Percentiles rank a stretch among this genome's conserved stretches.
Conservation (phyloP, 768 basidiomycete species). For the Phanerochaete carnosa region DNA sequence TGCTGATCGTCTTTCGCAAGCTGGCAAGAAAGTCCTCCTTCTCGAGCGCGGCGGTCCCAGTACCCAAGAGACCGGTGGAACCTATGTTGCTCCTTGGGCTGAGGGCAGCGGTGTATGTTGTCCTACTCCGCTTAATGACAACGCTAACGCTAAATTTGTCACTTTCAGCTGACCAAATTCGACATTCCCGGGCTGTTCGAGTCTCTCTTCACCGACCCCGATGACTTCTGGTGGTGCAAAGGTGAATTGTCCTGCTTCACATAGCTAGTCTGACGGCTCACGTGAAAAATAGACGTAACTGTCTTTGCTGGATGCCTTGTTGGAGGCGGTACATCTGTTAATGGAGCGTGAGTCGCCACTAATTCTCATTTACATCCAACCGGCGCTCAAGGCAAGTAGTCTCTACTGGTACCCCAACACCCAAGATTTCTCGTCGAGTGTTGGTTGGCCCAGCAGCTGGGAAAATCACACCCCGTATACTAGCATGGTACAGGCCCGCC, state of each 20-base stretch:
- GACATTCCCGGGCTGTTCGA: conserved; percentile 65
- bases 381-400: conserved; percentile 10
- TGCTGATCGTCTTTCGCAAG: conserved; percentile 57
- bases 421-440: conserved; percentile 44
- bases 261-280: not conserved
- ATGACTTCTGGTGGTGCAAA: conserved; percentile 65
- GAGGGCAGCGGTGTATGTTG: conserved; percentile 39
- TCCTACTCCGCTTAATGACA: not conserved
- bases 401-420: conserved; percentile 55
- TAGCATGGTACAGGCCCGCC: conserved; percentile 41
- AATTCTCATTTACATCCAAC: not conserved
- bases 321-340: conserved; percentile 61
- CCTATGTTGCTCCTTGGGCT: conserved; percentile 49
- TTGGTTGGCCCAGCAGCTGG: conserved; percentile 59
- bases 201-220: conserved; percentile 57
- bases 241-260: conserved; percentile 27
- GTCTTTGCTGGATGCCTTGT: conserved; percentile 63
- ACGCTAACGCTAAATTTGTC: not conserved
- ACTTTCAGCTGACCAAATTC: conserved; percentile 56
- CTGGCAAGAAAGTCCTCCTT: conserved; percentile 60
- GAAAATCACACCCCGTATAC: conserved; percentile 49
- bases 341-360: conserved; percentile 49
- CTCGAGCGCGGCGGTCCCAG: conserved; percentile 64
- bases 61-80: conserved; percentile 56
- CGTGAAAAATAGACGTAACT: conserved; percentile 40